Evolutionary conservation across 176 grass and related monocot species (phyloP).

Genomic region (Oryza officinalis): DNA sequence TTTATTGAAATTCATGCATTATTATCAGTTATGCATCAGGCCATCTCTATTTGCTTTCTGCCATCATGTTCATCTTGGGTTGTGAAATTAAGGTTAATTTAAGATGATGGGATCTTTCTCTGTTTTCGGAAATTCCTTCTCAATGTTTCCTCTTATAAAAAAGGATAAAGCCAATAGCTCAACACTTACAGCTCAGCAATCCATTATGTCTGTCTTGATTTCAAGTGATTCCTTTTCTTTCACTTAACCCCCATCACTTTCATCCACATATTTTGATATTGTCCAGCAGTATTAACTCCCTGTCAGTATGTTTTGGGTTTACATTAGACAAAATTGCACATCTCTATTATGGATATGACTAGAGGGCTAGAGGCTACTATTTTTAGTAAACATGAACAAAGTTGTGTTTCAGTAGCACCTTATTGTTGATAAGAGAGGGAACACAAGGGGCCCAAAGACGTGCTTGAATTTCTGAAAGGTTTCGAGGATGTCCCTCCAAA

Average conservation of each 20-base stretch:
- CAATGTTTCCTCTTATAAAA: slow-evolving; percentile 46
- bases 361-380: slow-evolving; percentile 22
- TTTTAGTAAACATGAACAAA: slow-evolving; percentile 29
- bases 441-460: not conserved
- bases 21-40: slow-evolving; percentile 38
- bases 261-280: slow-evolving; percentile 25
- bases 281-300: not conserved
- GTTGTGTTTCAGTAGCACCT: slow-evolving; percentile 7
- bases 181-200: slow-evolving; percentile 35
- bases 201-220: slow-evolving; percentile 40
- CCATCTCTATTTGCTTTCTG: slow-evolving; percentile 45
- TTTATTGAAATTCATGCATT: slow-evolving; percentile 75
- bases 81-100: slow-evolving; percentile 53
- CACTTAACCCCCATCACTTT: slow-evolving; percentile 35
- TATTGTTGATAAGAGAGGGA: slow-evolving; percentile 29
- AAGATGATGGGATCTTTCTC: slow-evolving; percentile 50
- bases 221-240: slow-evolving; percentile 33
- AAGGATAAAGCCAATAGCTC: slow-evolving; percentile 48
- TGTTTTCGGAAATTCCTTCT: slow-evolving; percentile 42
- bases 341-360: slow-evolving; percentile 26
- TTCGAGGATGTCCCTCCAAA: slow-evolving; percentile 9
- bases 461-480: slow-evolving; percentile 26
- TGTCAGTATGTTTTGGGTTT: slow-evolving; percentile 31
- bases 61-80: slow-evolving; percentile 50
- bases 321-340: slow-evolving; percentile 36